Evolutionary conservation across 2,329 filamentous ascomycete species (phyloP), one percentile per base, ranked within the genome.

Genomic region (Diaporthe destruens): DNA sequence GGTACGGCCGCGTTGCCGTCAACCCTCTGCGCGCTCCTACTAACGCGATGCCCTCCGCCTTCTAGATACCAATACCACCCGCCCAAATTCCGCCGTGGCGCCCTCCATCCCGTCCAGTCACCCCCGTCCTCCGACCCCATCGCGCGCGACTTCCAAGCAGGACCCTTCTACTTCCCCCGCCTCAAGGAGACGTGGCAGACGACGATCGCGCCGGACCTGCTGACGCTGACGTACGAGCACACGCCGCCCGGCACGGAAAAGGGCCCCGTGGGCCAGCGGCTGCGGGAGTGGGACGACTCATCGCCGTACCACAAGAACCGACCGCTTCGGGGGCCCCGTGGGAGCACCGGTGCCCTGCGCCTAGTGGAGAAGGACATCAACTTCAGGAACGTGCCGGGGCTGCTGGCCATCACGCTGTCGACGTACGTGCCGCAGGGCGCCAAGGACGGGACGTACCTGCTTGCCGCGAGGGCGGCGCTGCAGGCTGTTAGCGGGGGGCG

Each of bases 271-370:
- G 82, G 85, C 69, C 84, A 94, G 74, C 91, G 94, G 75, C 85
- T 98, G 77, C 90, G 96, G 72, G 85, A 89, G 78, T 99, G 96
- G 96, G 93, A 96, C 74, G 95, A 92, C 77, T 93, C 92, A 68
- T 97, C 94, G 9, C 96, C 96, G 2, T 99, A 99, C 85, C 95
- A 95, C 87, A 94, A 95, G 85, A 97, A 97, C 83, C 89, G 96
- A 78, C 93, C 94, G 6, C 89, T 94, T 76, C 92, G 96, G 75
- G 94, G 92, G 1, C 96, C 96, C 6, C 90, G 96, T 79, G 96
- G 96, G 76, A 89, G 91, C 76, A 90, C 94, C 75, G 55, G 68
- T 11, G 88, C 89, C 68, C 85, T 97, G 77, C 87, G 90, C 76
- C 85, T 95, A 74, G 80, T 97, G 71, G 94, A 95, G 84, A 87